Conservation (phyloP, 768 basidiomycete genomes). For the Tubosaeta sp. region DNA sequence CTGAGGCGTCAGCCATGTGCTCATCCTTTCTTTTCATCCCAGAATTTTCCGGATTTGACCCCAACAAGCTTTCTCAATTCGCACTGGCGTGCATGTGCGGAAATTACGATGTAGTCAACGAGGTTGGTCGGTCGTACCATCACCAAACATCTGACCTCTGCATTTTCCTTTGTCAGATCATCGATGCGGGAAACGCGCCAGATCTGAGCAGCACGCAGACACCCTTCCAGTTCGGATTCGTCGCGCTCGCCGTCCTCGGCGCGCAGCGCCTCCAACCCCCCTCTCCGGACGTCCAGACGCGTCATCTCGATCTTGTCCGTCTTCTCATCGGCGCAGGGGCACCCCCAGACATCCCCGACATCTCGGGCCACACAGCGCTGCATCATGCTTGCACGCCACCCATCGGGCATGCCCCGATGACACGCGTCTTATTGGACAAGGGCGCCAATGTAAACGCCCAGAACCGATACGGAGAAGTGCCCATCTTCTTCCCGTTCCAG, state of each 20-base stretch:
- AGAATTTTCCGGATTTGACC: conserved; percentile 21
- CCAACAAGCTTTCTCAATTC: conserved; percentile 19
- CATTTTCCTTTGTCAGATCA: conserved; percentile 8
- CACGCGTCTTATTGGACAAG: conserved; percentile 37
- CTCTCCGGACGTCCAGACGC: conserved; percentile 10
- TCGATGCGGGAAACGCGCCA: conserved; percentile 32
- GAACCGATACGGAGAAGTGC: conserved; percentile 45
- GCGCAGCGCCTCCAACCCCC: conserved; percentile 32
- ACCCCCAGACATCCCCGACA: conserved; percentile 39
- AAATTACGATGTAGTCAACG: conserved; percentile 13
- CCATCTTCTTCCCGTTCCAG: conserved; percentile 35
- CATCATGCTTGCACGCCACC: conserved; percentile 39
- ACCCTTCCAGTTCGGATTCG: conserved; percentile 40
- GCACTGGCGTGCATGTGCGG: conserved; percentile 26
- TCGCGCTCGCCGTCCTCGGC: conserved; percentile 37
- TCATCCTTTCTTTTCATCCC: neutral
- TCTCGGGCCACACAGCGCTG: conserved; percentile 47
- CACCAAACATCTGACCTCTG: neutral
- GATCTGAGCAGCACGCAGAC: conserved; percentile 40
- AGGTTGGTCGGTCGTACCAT: conserved; percentile 11
- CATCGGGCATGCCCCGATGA: conserved; percentile 26
- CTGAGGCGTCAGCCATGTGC: neutral
- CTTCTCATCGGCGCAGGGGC: conserved; percentile 41
- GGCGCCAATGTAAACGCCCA: conserved; percentile 49
- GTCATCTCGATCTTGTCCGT: conserved; percentile 35